Base-by-base conservation (phyloP, 768 basidiomycete genomes). In the Boletus tomentosulus region DNA sequence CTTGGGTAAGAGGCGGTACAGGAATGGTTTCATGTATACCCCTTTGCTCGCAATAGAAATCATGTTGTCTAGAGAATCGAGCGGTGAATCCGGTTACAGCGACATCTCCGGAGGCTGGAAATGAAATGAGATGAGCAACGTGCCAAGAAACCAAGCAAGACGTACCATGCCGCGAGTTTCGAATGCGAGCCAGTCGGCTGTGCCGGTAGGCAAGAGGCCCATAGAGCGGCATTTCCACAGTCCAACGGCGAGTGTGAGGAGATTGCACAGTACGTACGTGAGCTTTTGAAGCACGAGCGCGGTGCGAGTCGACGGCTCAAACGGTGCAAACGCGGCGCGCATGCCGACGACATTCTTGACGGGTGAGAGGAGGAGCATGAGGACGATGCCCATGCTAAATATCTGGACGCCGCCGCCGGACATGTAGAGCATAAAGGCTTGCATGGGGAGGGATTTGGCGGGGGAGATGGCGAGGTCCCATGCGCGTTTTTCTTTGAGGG, bases 341-440 rank as follows among this genome's bases (percentile, higher is more conserved):
- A 97, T 89, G 8, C 79, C 80, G 49, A 82, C 79, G 12, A 94
- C 67, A 51, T 92, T 93, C 70, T 87, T 91, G 73, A 96, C 85
- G 0, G 95, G 95, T 10, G 83, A 80, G 54, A 91, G 75, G 54
- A 98, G 79, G 12, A 98, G 79, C 91, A 95, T 94, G 66, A 92
- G 87, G 22, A 98, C 88, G 68, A 94, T 95, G 33, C 95, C 93
- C 77, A 98, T 92, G 72, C 92, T 95, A 71, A 98, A 97, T 41
- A 98, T 87, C 71, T 98, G 95, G 13, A 98, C 88, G 47, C 92
- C 92, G 12, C 92, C 87, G 34, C 95, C 95, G 22, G 93, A 95
- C 89, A 98, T 96, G 81, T 98, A 98, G 33, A 98, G 78, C 95
- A 98, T 98, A 74, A 98, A 89, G 5, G 87, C 92, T 65, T 98